Base-by-base conservation (phyloP, 192 early-diverging fungal species). In the Podila verticillata region DNA sequence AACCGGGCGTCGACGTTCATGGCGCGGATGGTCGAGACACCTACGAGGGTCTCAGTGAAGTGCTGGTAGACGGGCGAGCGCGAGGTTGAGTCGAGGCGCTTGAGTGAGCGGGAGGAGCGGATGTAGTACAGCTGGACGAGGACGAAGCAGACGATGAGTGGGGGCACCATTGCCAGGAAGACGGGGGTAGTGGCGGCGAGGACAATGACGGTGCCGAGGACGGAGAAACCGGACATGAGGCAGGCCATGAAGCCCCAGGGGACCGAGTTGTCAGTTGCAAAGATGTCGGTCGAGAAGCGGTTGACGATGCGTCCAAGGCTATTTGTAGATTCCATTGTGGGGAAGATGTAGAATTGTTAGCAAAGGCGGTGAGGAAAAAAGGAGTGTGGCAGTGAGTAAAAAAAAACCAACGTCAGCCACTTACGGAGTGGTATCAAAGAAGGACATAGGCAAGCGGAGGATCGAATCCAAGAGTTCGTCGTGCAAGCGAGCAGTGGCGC, bases 241-340 rank as follows among this genome's bases (percentile, higher is more conserved):
- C 69, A 85, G 12, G 31, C 68, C 34, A 78, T 74, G 59, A 90
- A 79, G 9, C 72, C 68, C 69, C 82, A 72, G 7, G 91, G 88
- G 10, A 93, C 68, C 9, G 77, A 58, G 70, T 94, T 91, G 67
- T 95, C 95, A 17, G 94, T 85, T 20, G 91, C 91, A 72, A 92
- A 88, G 65, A 92, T 89, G 73, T 98, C 96, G 70, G 95, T 96
- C 59, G 92, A 92, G 79, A 98, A 96, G 8, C 96, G 91, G 66
- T 97, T 95, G 39, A 96, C 74, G 66, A 97, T 91, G 54, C 96
- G 91, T 26, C 96, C 94, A 0, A 93, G 65, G n/a, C 93, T 93
- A 8, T 92, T 31, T 29, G 32, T 34, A 6, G 32, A 5, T 34
- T 34, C 6, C 32, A 6, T 5, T 34, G 6, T 34, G 2, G n/a